phyloP scores from a whole-genome alignment of 2,329 filamentous ascomycete genomes.

The Cordyceps fumosorosea region DNA sequence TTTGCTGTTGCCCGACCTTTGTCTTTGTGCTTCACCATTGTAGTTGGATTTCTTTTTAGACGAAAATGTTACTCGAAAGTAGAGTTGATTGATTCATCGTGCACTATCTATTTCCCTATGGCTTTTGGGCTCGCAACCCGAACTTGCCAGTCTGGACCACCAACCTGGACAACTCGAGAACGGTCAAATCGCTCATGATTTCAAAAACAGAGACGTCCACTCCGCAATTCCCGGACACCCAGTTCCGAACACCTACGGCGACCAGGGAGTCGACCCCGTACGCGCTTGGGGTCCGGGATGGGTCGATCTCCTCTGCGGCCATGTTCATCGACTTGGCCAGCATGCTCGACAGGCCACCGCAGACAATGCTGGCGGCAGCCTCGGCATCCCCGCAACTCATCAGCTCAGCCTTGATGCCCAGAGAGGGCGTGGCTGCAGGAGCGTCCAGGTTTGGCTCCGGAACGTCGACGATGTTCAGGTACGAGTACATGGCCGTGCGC shows the following conservation, averaged over 20 bases:
- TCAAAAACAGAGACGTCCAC: conserved; percentile 42
- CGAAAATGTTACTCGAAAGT: neutral
- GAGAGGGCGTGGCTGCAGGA: conserved; percentile 14
- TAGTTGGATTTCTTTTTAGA: neutral
- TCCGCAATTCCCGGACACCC: conserved; percentile 39
- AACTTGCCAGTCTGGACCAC: conserved; percentile 30
- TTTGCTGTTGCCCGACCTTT: neutral
- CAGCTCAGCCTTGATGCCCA: conserved; percentile 28
- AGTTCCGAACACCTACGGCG: conserved; percentile 46
- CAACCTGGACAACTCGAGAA: conserved; percentile 29
- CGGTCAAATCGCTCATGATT: conserved; percentile 37
- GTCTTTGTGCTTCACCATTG: neutral
- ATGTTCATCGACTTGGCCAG: conserved; percentile 40
- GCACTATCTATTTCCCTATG: neutral
- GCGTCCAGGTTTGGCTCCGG: conserved; percentile 24
- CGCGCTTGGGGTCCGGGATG: conserved; percentile 31
- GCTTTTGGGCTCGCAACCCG: conserved; percentile 14
- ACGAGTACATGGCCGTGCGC: conserved; percentile 40
- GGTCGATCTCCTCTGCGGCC: conserved; percentile 38
- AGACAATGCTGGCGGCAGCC: conserved; percentile 29
- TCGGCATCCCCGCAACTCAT: conserved; percentile 21
- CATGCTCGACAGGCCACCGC: conserved; percentile 32
- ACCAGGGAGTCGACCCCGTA: conserved; percentile 49
- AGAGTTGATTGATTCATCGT: neutral
- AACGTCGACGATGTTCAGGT: conserved; percentile 43